Base-by-base conservation (phyloP, 1,284 basidiomycete genomes). In the Pisolithus thermaeus region DNA sequence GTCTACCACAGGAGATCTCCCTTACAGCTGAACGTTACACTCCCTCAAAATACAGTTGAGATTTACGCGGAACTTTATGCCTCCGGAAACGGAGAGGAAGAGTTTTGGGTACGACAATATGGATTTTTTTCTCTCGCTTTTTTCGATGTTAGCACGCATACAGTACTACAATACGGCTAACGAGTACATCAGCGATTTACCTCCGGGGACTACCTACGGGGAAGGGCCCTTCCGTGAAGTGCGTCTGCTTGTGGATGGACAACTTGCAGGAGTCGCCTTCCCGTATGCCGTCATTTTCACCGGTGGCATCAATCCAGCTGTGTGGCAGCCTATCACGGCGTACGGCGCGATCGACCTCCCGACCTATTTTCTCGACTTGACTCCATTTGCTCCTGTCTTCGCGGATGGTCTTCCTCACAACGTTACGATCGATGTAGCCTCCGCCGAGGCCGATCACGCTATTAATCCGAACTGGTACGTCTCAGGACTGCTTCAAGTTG, bases 271-370 rank as follows among this genome's bases (percentile, higher is more conserved):
- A 2, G 77, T 81, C 18, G 86, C 78, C 3, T 84, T 87, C 65
- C 90, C 90, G 8, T 92, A 87, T 58, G 79, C 85, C 3, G 81
- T 86, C 30, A 81, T 91, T 38, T 92, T 90, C 60, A 92, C 88
- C 0, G 89, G 89, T n/a, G 88, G 86, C 0, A 81, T 90, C 56
- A 74, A 81, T 16, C 87, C 87, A 1, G 73, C 80, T 1, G 76
- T 83, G 40, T 92, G 89, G 89, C 77, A 80, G 81, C 90, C 90
- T 0, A 87, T 90, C 61, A 79, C 83, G 3, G 81, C 87, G 2
- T 90, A 87, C 59, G 87, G 88, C 11, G 86, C 88, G 2, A 71
- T 89, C 36, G 86, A 91, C 58, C 74, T 89, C 27, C 89, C 90
- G 1, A 87, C 83, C 2, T 90, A 92, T 66, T 82, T 82, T 61